phyloP scores from a whole-genome alignment of 2,329 filamentous ascomycete species.

The Metarhizium anisopliae region DNA sequence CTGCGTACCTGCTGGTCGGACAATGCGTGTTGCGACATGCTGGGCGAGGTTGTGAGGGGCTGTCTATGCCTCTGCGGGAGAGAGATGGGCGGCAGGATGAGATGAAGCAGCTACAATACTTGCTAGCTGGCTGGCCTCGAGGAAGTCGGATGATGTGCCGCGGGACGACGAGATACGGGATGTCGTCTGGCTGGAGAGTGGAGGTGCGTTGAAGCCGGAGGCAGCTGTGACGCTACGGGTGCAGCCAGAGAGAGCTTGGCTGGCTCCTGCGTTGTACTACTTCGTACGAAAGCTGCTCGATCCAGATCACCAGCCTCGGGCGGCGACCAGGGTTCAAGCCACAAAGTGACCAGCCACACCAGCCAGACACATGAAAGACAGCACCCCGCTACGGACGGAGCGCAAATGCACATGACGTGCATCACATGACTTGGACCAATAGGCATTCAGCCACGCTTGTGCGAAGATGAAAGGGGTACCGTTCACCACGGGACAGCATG shows the following conservation, averaged over 20 bases:
- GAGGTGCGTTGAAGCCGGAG: conserved; percentile 5
- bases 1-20: conserved; percentile 85
- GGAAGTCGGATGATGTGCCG: neutral
- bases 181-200: conserved; percentile 9
- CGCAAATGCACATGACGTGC: neutral
- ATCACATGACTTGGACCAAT: neutral
- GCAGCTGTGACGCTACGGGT: conserved; percentile 21
- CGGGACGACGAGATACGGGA: neutral
- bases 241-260: neutral
- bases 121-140: neutral
- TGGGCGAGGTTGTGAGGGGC: conserved; percentile 27
- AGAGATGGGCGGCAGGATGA: conserved; percentile 16
- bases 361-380: conserved; percentile 4
- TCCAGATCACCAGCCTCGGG: too few relatives aligned
- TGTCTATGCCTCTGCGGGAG: neutral
- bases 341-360: conserved; percentile 1
- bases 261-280: neutral
- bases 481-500: too few relatives aligned
- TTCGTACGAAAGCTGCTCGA: too few relatives aligned
- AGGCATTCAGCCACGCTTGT: neutral
- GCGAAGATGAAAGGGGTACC: too few relatives aligned
- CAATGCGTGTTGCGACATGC: conserved; percentile 93
- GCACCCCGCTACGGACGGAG: neutral
- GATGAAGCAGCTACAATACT: neutral
- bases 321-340: neutral